Base-by-base conservation (phyloP, 2,329 filamentous ascomycete species). In the Neofusicoccum cordaticola region DNA sequence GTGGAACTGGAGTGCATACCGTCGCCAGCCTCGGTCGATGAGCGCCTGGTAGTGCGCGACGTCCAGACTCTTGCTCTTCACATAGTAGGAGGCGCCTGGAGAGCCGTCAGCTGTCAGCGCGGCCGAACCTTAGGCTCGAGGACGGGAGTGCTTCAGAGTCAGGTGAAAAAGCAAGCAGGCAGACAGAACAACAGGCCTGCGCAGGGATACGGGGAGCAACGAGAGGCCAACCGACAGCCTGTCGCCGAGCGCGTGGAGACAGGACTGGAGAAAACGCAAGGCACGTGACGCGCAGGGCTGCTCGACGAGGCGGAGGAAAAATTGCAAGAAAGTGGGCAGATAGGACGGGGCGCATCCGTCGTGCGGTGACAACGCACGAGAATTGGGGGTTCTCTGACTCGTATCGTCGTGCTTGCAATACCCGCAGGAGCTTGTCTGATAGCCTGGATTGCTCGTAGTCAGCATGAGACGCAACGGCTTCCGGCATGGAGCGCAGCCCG, bases 21-120 rank as follows among this genome's bases (percentile, higher is more conserved):
- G 85, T 75, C 91, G 88, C 90, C 90, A 95, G 67, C 88, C 90
- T 68, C 90, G 86, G 75, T 93, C 86, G 50, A 94, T 79, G 42
- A 95, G 81, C 48, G 75, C 79, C 74, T 94, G 89, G 71, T 95
- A 95, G 71, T 91, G 86, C 1, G 81, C 78, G 5, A 88, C 82
- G 52, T 83, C 87, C 71, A 94, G 76, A 27, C 82, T 85, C 50
- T 81, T 83, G 57, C 89, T 82, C 57, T 81, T 82, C 42, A 86
- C 86, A 79, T 91, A 93, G 77, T 92, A 93, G 34, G 88, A 90
- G 72, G 85, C 89, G 71, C 89, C 91, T 92, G 69, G 72, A 75
- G 47, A 15, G 34, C 27, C 22, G 12, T 37, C 27, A 47, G 9
- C 34, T 22, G 56, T 60, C 31, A 60, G 56, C 19, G 27, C 27